Conservation (phyloP, 192 early-diverging fungal species). For the Funneliformis geosporum region DNA sequence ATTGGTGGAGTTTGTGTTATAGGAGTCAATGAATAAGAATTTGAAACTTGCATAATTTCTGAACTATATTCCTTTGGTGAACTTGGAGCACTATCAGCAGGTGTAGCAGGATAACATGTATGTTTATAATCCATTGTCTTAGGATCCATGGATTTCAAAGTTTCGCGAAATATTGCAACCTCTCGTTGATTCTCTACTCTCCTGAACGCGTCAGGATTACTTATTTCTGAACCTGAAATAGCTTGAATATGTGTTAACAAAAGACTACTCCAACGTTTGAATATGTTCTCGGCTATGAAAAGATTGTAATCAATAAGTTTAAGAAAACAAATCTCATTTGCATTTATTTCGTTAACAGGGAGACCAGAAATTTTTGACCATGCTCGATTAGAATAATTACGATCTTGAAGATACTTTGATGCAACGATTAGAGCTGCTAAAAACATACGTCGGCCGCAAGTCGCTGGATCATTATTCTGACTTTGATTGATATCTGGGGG, state of each 20-base stretch:
- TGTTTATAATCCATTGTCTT: neutral
- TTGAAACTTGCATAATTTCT: neutral
- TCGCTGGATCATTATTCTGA: conserved; percentile 29
- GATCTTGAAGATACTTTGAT: conserved; percentile 87
- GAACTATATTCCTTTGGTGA: neutral
- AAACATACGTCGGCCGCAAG: conserved; percentile 81
- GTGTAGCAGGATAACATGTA: neutral
- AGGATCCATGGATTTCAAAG: conserved; percentile 27
- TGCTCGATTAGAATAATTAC: conserved; percentile 80
- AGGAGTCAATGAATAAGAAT: neutral
- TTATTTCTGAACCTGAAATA: conserved; percentile 27
- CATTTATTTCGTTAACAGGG: conserved; percentile 72
- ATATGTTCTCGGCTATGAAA: conserved; percentile 59
- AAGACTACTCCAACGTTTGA: conserved; percentile 55
- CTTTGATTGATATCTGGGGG: conserved; percentile 6
- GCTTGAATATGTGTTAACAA: conserved; percentile 45
- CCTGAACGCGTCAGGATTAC: conserved; percentile 25
- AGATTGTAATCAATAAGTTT: conserved; percentile 78
- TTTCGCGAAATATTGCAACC: conserved; percentile 20
- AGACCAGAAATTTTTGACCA: conserved; percentile 91
- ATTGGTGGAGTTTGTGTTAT: neutral
- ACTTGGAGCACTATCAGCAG: neutral
- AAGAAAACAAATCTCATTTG: conserved; percentile 78
- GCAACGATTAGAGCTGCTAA: conserved; percentile 81
- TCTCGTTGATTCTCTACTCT: conserved; percentile 24